Conservation (phyloP, 768 basidiomycete genomes). For the Lyophyllum atratum region DNA sequence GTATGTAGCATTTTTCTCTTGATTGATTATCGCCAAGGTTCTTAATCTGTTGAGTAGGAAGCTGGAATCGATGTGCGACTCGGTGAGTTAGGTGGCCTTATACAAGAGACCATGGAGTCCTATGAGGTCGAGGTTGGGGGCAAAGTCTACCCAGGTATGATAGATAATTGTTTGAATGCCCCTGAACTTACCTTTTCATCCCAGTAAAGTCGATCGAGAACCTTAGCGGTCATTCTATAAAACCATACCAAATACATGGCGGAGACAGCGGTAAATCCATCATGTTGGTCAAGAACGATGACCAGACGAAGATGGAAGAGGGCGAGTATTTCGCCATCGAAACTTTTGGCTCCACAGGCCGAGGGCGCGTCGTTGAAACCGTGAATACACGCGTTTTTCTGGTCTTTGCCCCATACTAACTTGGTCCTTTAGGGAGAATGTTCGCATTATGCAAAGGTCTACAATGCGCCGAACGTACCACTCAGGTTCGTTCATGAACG, state of each 20-base stretch:
- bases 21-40: neutral
- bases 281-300: slow-evolving; percentile 84
- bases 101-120: slow-evolving; percentile 99
- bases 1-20: slow-evolving; percentile 37
- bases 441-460: slow-evolving; percentile 86
- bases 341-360: slow-evolving; percentile 97
- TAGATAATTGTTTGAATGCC: neutral
- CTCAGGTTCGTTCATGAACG: too few relatives aligned
- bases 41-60: slow-evolving; percentile 57
- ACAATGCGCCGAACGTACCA: slow-evolving; percentile 70
- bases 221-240: slow-evolving; percentile 93
- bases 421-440: slow-evolving; percentile 78
- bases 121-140: slow-evolving; percentile 93
- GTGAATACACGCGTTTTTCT: slow-evolving; percentile 48
- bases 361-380: slow-evolving; percentile 83
- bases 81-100: slow-evolving; percentile 87
- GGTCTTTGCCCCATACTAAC: neutral
- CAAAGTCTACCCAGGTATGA: slow-evolving; percentile 76
- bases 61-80: slow-evolving; percentile 95
- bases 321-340: slow-evolving; percentile 99
- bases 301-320: slow-evolving; percentile 98
- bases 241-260: slow-evolving; percentile 89
- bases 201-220: slow-evolving; percentile 93
- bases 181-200: slow-evolving; percentile 4
- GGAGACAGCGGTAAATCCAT: slow-evolving; percentile 96